Percentiles rank a stretch among this genome's conserved stretches.
Evolutionary conservation across 768 basidiomycete species (phyloP).

Genomic region (Amanita pallidorosea): DNA sequence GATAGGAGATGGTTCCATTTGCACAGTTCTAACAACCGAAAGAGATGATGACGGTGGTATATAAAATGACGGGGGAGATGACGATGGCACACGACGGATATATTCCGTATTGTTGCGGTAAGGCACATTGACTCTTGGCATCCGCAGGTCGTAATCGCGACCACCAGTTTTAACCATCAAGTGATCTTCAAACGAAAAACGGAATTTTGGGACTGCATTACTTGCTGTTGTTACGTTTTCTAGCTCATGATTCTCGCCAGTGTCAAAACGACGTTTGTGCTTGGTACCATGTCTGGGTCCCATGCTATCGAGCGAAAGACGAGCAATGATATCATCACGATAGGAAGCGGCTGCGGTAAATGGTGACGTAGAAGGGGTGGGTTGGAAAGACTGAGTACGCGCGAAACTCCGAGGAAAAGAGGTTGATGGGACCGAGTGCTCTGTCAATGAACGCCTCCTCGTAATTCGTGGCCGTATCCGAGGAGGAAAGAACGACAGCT

Average conservation of each 20-base stretch:
- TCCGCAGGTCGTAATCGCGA: background rate
- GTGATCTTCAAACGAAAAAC: background rate
- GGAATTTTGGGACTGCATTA: background rate
- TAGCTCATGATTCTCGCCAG: slow-evolving; percentile 4
- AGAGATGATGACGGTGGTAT: slow-evolving; percentile 23
- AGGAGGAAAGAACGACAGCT: slow-evolving; percentile 48
- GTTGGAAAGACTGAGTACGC: slow-evolving; percentile 20
- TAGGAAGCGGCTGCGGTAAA: slow-evolving; percentile 39
- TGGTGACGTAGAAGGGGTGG: slow-evolving; percentile 30
- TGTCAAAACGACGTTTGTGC: background rate
- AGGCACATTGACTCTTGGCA: background rate
- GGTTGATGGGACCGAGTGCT: slow-evolving; percentile 3
- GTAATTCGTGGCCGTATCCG: slow-evolving; percentile 9
- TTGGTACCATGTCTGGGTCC: slow-evolving; percentile 31
- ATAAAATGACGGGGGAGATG: slow-evolving; percentile 23
- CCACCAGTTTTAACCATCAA: background rate
- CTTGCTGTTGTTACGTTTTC: background rate
- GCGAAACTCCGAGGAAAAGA: slow-evolving; percentile 9
- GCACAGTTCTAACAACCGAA: slow-evolving; percentile 32
- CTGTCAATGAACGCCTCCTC: slow-evolving; percentile 9
- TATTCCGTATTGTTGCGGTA: slow-evolving; percentile 3
- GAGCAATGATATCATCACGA: slow-evolving; percentile 41
- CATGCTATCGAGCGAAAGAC: slow-evolving; percentile 43
- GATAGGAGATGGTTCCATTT: slow-evolving; percentile 41
- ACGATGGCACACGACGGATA: slow-evolving; percentile 15